These are phyloP conservation scores for Trichoderma orchidacearum DNA, from an alignment of 495 filamentous ascomycete species.

Conservation along the genomic window DNA sequence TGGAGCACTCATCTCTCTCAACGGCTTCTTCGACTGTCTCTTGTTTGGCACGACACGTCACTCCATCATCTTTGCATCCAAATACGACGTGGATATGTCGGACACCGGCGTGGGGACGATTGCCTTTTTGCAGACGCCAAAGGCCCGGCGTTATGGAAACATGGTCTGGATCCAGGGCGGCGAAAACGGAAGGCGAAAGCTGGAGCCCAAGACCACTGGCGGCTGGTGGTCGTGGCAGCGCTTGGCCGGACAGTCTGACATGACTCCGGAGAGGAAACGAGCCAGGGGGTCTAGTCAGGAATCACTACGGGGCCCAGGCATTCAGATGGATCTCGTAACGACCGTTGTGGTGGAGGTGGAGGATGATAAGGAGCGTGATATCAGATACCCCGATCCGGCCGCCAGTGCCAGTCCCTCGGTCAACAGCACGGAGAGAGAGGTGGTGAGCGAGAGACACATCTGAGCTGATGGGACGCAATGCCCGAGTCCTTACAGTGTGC, in stretches of 20 bases:
- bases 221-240: conserved; percentile 6
- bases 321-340: conserved; percentile 30
- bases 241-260: conserved; percentile 4
- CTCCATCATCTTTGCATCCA: conserved; percentile 28
- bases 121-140: conserved; percentile 30
- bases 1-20: conserved; percentile 59
- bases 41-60: conserved; percentile 60
- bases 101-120: conserved; percentile 33
- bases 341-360: conserved; percentile 23
- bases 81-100: conserved; percentile 18
- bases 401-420: neutral
- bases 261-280: conserved; percentile 6
- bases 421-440: conserved; percentile 3
- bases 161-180: conserved; percentile 29
- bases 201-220: conserved; percentile 7
- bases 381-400: neutral
- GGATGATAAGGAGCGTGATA: conserved; percentile 2
- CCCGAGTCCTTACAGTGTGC: too few relatives aligned
- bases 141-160: conserved; percentile 23
- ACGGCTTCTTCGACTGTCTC: conserved; percentile 60
- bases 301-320: conserved; percentile 19
- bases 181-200: conserved; percentile 7
- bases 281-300: conserved; percentile 11
- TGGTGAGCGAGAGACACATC: neutral
- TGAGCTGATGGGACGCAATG: too few relatives aligned